These are phyloP conservation scores for Cucurbita ficifolia DNA, from an alignment of 306 rosid species.

Conservation along the genomic window DNA sequence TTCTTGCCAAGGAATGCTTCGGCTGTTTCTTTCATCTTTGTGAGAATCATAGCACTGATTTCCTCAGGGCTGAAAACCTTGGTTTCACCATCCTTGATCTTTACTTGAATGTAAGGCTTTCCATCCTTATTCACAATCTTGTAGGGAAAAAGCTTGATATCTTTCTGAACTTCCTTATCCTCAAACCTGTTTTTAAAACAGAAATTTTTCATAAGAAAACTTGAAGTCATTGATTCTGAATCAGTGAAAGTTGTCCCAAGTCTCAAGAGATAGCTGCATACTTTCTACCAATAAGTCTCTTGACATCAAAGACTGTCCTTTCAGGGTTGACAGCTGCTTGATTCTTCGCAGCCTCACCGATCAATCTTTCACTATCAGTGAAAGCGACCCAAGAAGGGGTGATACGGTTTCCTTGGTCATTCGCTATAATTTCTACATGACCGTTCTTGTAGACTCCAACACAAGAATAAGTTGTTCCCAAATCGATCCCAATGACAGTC, in stretches of 20 bases:
- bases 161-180: slow-evolving; percentile 83
- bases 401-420: slow-evolving; percentile 97
- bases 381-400: slow-evolving; percentile 98
- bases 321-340: slow-evolving; percentile 93
- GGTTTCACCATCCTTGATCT: slow-evolving; percentile 75
- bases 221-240: background rate
- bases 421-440: slow-evolving; percentile 97
- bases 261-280: slow-evolving; percentile 13
- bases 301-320: slow-evolving; percentile 91
- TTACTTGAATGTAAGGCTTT: slow-evolving; percentile 82
- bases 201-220: background rate
- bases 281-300: slow-evolving; percentile 97
- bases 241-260: background rate
- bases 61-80: slow-evolving; percentile 99
- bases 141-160: slow-evolving; percentile 75
- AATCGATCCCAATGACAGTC: slow-evolving; percentile 90
- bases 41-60: slow-evolving; percentile 76
- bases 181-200: slow-evolving; percentile 43
- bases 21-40: slow-evolving; percentile 95
- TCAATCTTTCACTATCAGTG: slow-evolving; percentile 74
- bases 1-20: slow-evolving; percentile 95
- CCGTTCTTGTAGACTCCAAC: slow-evolving; percentile 95
- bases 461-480: slow-evolving; percentile 96
- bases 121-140: slow-evolving; percentile 97
- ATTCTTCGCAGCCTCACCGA: slow-evolving; percentile 99